Base-by-base conservation (phyloP, 768 basidiomycete species). In the Austroboletus eburneus region DNA sequence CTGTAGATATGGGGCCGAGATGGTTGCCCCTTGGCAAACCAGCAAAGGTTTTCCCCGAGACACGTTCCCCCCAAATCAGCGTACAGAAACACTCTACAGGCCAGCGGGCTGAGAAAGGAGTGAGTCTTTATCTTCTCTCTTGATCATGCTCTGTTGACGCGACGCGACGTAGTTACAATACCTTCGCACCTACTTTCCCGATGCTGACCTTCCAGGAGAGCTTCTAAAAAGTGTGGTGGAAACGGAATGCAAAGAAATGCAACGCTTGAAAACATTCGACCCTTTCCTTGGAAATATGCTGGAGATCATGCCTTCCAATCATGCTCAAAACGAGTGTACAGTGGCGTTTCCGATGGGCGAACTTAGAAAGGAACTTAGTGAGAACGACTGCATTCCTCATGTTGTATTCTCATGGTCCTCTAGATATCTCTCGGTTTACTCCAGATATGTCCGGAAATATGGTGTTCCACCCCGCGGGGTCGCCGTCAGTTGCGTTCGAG, bases 121-220 rank as follows among this genome's bases (percentile, higher is more conserved):
- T 90, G 62, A 42, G 77, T 48, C 2, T 13, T 20, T 16, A 16
- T 8, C 17, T 29, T 32, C 39, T 22, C 2, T 43, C 3, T 32
- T 16, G 9, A 23, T 32, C 44, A 47, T 44, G 23, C 39, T 2
- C 10, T 20, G 17, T 21, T 48, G 9, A 54, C n/a, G 16, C 20
- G 13, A 7, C 29, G 10, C 50, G 39, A 42, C 36, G 16, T 49
- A 91, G 88, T 76, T 84, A 13, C 80, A 82, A 45, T 88, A 87
- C 55, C 70, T 90, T 39, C 79, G 84, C 37, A 81, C 79, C 4
- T 75, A 77, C 62, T 74, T 84, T 44, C 86, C 88, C 2, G 87
- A 90, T 49, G 72, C 84, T 14, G 85, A 89, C 49, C 70, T 91
- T n/a, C 69, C 85, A 7, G 67, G 76, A n/a, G 81, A 87, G 33